Evolutionary conservation across 2,329 filamentous ascomycete genomes (phyloP), one percentile per base, ranked within the genome.

Genomic region (Penicillium sp.): DNA sequence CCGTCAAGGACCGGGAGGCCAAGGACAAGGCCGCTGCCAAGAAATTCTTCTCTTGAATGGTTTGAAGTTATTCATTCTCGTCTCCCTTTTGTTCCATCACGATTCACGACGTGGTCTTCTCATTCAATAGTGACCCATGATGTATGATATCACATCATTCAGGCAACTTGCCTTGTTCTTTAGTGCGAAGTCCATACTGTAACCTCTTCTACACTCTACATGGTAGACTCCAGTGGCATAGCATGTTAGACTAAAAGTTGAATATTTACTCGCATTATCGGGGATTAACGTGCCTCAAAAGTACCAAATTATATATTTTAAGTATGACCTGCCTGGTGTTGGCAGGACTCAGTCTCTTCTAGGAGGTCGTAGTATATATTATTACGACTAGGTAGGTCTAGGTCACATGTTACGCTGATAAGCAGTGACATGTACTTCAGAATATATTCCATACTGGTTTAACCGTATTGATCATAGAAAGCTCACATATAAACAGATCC

Each of bases 21-120:
- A 96, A 92, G 84, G 90, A 97, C 81, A 95, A 92, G 84, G 90
- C 89, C 66, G 89, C 88, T 6, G 96, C 93, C 73, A 89, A 89
- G 79, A 97, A 96, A 79, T 94, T 95, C 77, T 97, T 97, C 72
- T 74, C 79, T 39, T 86, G 69, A 75, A 52, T 38, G 44, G 42
- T 42, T 44, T 35, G n/a, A 20, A 47, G 32, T 56, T 52, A 42
- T 53, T 54, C 37, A 24, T 40, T 51, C 32, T 42, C 16, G 26
- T 20, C 9, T 49, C 40, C 14, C 43, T 40, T 59, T 55, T 50
- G 49, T 53, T 49, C 32, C 26, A 45, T 64, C 62, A 68, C 62
- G 66, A 68, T 64, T 68, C 61, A 71, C 65, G 64, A 68, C 51
- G 56, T 65, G 55, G 26, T 55, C 20, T 49, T 22, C 32, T 47